Conservation (phyloP, 495 filamentous ascomycete species). For the Sphaerosporella brunnea region DNA sequence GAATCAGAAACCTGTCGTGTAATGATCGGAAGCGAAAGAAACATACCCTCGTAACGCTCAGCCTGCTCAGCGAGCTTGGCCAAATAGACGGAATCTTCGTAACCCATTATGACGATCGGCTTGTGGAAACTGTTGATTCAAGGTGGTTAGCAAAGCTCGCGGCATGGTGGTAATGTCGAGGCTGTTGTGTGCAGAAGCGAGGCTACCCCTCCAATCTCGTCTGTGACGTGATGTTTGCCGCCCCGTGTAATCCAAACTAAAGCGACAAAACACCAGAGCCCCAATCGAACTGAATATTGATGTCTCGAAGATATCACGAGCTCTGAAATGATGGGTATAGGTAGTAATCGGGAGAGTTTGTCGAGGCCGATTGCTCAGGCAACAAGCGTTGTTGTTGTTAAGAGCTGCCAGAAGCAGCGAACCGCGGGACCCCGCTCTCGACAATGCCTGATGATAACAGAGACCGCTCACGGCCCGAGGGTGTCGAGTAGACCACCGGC, state of each 20-base stretch:
- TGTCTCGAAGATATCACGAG: background rate
- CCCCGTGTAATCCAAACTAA: background rate
- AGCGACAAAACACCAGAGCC: background rate
- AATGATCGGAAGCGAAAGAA: constrained; percentile 5
- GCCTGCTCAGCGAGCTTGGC: constrained; percentile 99
- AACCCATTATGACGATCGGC: constrained; percentile 59
- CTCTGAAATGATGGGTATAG: too few species aligned
- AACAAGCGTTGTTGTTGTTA: too few species aligned
- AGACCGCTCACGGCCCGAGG: too few species aligned
- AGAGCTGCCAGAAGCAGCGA: too few species aligned
- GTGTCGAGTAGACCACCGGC: too few species aligned
- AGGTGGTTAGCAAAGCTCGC: constrained; percentile 3
- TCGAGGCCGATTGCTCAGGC: too few species aligned
- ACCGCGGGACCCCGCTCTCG: constrained; percentile 4
- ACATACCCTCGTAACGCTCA: constrained; percentile 97
- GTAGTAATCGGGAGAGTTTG: too few species aligned
- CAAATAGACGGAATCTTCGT: constrained; percentile 98
- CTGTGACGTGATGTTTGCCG: constrained; percentile 4
- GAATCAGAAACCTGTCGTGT: constrained; percentile 3
- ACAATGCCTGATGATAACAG: too few species aligned
- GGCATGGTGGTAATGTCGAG: background rate
- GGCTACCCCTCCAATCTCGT: constrained; percentile 6
- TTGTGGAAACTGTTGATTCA: constrained; percentile 2
- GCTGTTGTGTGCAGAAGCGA: background rate
- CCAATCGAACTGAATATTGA: background rate